Evolutionary conservation across 1,284 basidiomycete genomes (phyloP).

Genomic region (Inonotus hispidus): DNA sequence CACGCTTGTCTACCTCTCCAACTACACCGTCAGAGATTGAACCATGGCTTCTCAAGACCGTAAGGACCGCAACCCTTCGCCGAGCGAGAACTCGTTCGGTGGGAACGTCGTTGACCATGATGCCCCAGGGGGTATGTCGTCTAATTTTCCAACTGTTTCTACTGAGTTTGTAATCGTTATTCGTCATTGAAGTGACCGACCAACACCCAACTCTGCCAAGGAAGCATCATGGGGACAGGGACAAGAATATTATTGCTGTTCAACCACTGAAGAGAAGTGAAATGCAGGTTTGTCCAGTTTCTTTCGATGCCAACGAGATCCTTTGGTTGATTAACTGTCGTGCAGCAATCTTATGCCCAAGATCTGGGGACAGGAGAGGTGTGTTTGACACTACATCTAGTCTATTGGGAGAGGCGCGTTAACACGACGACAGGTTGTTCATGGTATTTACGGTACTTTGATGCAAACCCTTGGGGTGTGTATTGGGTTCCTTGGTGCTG

Average conservation of each 20-base stretch:
- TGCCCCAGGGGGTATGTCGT: conserved; percentile 55
- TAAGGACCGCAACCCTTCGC: conserved; percentile 29
- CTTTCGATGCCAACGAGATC: conserved; percentile 8
- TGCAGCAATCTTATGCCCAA: conserved; percentile 82
- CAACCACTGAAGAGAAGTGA: conserved; percentile 78
- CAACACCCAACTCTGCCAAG: conserved; percentile 31
- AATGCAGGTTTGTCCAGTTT: conserved; percentile 62
- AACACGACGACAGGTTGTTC: conserved; percentile 47
- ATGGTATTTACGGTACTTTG: conserved; percentile 82
- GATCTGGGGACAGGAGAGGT: conserved; percentile 70
- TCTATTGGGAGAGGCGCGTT: background rate
- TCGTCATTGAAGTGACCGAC: conserved; percentile 46
- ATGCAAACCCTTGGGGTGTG: conserved; percentile 59
- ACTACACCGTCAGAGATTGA: background rate
- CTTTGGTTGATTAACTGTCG: conserved; percentile 15
- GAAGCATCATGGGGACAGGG: conserved; percentile 21
- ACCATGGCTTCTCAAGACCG: conserved; percentile 21
- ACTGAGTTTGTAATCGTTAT: background rate
- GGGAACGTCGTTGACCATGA: conserved; percentile 75
- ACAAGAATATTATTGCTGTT: conserved; percentile 53
- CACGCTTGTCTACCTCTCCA: background rate
- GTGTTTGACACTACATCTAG: conserved; percentile 10
- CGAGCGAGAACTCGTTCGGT: conserved; percentile 29
- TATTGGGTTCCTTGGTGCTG: conserved; percentile 65
- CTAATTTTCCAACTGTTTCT: conserved; percentile 18